phyloP scores from a whole-genome alignment of 139 green algal genomes.

The Tetradesmus lagerheimii region DNA sequence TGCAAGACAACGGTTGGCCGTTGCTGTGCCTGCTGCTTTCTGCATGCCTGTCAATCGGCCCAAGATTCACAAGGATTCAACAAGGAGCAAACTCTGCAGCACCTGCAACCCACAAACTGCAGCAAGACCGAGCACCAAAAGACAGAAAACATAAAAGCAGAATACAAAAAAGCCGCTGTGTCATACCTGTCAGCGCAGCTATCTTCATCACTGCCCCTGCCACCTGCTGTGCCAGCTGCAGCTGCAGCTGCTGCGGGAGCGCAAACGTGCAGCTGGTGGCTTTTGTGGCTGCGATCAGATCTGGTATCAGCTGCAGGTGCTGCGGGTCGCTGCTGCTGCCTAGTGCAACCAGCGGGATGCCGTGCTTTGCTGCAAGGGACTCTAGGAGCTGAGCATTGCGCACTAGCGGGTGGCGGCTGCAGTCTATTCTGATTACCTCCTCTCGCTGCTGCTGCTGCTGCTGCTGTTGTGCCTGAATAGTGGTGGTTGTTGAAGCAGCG shows the following conservation, averaged over 20 bases:
- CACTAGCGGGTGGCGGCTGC: not conserved
- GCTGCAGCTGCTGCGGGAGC: not conserved
- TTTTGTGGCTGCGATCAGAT: constrained; percentile 4
- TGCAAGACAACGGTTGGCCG: no score
- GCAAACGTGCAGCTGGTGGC: constrained; percentile 52
- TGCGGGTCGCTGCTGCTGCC: constrained; percentile 39
- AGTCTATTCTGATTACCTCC: not conserved
- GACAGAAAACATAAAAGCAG: no score
- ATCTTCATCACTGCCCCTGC: constrained; percentile 1
- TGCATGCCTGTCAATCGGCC: no score
- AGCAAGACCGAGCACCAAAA: no score
- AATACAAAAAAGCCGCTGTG: no score
- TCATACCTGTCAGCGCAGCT: constrained; percentile 21
- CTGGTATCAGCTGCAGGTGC: not conserved
- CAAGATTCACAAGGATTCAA: no score
- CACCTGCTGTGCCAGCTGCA: constrained; percentile 29
- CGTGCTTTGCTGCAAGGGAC: not conserved
- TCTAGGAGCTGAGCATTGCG: constrained; percentile 44
- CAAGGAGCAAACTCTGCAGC: no score
- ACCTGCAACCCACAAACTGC: no score
- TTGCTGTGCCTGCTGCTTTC: no score
- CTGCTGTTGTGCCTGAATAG: not conserved
- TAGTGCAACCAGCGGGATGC: constrained; percentile 46
- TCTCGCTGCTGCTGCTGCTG: not conserved
- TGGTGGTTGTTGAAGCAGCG: not conserved